phyloP scores from a whole-genome alignment of 345 rosid species.

The Luvunga scandens region DNA sequence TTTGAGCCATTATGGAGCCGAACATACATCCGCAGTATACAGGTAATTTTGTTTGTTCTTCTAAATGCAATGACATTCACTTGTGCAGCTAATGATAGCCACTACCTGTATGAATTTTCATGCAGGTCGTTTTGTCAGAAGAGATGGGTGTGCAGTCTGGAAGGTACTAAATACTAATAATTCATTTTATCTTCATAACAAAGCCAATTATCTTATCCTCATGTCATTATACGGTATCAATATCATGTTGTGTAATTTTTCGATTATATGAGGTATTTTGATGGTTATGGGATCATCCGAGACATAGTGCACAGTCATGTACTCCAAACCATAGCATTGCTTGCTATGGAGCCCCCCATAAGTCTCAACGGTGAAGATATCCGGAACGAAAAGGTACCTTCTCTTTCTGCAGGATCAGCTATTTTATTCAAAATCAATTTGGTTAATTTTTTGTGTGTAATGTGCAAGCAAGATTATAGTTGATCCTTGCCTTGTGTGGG shows the following conservation, averaged over 20 bases:
- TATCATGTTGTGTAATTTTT: too few relatives aligned
- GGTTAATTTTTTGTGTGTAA: not conserved
- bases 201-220: too few relatives aligned
- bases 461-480: not conserved
- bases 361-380: conserved; percentile 51
- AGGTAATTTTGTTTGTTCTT: conserved; percentile 31
- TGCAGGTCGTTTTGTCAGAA: conserved; percentile 71
- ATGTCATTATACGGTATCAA: too few relatives aligned
- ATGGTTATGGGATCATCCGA: conserved; percentile 75
- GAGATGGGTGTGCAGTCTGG: conserved; percentile 36
- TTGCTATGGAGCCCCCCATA: conserved; percentile 84
- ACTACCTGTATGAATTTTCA: conserved; percentile 17
- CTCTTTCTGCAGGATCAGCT: too few relatives aligned
- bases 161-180: not conserved
- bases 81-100: not conserved
- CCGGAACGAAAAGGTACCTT: too few relatives aligned
- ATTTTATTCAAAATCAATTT: not conserved
- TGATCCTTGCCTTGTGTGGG: too few relatives aligned
- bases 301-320: conserved; percentile 75
- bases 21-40: conserved; percentile 58
- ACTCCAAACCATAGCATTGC: conserved; percentile 71
- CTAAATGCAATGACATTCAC: not conserved
- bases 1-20: conserved; percentile 77
- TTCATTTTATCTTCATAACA: too few relatives aligned
- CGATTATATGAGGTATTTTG: conserved; percentile 49